phyloP scores from a whole-genome alignment of 176 grass and related monocot species.

The Ensete glaucum region DNA sequence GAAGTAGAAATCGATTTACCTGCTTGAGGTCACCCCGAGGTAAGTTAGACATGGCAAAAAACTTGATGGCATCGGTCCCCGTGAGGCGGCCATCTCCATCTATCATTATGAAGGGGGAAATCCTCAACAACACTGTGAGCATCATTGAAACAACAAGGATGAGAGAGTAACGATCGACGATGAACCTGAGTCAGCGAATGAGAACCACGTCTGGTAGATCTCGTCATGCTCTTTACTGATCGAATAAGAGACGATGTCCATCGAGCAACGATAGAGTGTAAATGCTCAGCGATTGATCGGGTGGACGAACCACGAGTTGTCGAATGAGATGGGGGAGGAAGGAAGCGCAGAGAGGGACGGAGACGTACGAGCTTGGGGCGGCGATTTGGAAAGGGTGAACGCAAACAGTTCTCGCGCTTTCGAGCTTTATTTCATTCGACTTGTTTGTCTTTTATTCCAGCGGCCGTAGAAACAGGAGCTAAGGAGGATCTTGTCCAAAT shows the following conservation, averaged over 20 bases:
- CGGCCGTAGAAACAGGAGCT: too few relatives aligned
- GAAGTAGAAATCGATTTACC: slow-evolving; percentile 20
- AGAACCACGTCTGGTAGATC: slow-evolving; percentile 87
- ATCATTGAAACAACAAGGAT: not conserved
- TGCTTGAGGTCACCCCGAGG: slow-evolving; percentile 83
- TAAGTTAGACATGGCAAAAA: slow-evolving; percentile 82
- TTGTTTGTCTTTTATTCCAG: too few relatives aligned
- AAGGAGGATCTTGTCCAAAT: too few relatives aligned
- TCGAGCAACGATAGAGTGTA: not conserved
- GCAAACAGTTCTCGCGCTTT: too few relatives aligned
- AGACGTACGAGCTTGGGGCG: not conserved
- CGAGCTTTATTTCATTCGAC: too few relatives aligned
- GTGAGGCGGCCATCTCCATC: slow-evolving; percentile 92
- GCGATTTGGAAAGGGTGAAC: too few relatives aligned
- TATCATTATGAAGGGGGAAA: slow-evolving; percentile 6
- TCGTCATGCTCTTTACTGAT: slow-evolving; percentile 64
- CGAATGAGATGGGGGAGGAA: not conserved
- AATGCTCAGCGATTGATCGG: not conserved
- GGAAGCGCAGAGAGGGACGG: not conserved
- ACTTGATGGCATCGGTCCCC: slow-evolving; percentile 75
- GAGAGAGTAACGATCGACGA: not conserved
- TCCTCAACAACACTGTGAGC: not conserved
- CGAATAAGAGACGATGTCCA: slow-evolving; percentile 64
- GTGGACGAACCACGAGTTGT: not conserved
- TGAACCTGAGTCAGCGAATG: slow-evolving; percentile 74